Evolutionary conservation across 2,329 filamentous ascomycete species (phyloP).

Genomic region (Cadophora gregata): DNA sequence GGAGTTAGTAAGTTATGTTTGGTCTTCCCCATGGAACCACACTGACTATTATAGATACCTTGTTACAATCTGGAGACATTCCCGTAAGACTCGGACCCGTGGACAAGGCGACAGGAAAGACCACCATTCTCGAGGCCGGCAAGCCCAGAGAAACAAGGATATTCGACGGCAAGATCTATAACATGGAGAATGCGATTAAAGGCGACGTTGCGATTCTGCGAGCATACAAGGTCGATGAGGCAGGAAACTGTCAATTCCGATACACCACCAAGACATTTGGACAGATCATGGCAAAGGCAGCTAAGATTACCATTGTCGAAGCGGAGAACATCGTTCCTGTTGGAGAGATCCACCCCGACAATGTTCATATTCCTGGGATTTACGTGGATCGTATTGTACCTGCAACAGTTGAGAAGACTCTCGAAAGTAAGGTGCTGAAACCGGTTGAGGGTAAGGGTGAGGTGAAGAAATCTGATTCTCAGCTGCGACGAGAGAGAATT

Average conservation of each 20-base stretch:
- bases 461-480: conserved; percentile 51
- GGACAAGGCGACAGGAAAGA: conserved; percentile 46
- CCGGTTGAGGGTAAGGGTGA: conserved; percentile 44
- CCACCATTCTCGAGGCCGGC: conserved; percentile 64
- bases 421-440: conserved; percentile 71
- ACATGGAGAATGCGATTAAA: conserved; percentile 78
- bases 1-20: conserved; percentile 62
- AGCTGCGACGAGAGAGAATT: conserved; percentile 70
- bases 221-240: conserved; percentile 77
- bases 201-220: conserved; percentile 80
- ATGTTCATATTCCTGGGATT: conserved; percentile 81
- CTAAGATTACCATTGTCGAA: conserved; percentile 79
- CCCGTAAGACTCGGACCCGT: conserved; percentile 65
- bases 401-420: conserved; percentile 71
- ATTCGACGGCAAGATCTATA: conserved; percentile 74
- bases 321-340: conserved; percentile 82
- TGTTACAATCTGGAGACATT: conserved; percentile 72
- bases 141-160: conserved; percentile 72
- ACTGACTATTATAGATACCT: conserved; percentile 54
- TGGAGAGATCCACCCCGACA: conserved; percentile 74
- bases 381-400: conserved; percentile 83
- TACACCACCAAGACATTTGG: conserved; percentile 78
- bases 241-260: conserved; percentile 81
- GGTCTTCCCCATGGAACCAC: not conserved
- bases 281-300: conserved; percentile 81